These are phyloP conservation scores for Fusarium dlaminii DNA, from an alignment of 2,329 filamentous ascomycete species.

Conservation along the genomic window DNA sequence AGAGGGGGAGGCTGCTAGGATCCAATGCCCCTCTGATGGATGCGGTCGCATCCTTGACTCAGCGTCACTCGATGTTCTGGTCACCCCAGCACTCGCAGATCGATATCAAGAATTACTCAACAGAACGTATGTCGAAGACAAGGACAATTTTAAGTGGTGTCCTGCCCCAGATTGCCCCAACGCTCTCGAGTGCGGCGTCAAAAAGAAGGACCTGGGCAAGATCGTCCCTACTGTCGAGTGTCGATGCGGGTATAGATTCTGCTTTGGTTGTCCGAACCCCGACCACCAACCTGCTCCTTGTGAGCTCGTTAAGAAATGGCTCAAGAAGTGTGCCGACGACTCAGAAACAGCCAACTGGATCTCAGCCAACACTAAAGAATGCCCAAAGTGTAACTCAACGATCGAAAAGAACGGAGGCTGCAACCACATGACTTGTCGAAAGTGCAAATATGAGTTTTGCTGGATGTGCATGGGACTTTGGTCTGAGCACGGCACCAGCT, in stretches of 20 bases:
- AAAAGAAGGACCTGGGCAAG: constrained; percentile 84
- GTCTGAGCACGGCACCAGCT: constrained; percentile 98
- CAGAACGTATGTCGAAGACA: constrained; percentile 96
- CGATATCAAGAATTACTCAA: constrained; percentile 88
- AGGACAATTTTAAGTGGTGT: constrained; percentile 95
- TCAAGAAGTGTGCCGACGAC: constrained; percentile 98
- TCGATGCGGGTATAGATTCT: constrained; percentile 86
- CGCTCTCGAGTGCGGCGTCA: constrained; percentile 87
- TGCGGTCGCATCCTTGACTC: constrained; percentile 94
- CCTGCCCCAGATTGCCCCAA: constrained; percentile 97
- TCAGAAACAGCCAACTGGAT: constrained; percentile 99
- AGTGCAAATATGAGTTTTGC: constrained; percentile 96
- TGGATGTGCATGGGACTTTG: constrained; percentile 99
- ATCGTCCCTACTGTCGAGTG: constrained; percentile 93
- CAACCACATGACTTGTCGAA: constrained; percentile 97
- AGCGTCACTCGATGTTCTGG: constrained; percentile 82
- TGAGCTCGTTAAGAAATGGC: constrained; percentile 89
- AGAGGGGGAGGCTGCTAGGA: constrained; percentile 93
- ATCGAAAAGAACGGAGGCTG: constrained; percentile 99
- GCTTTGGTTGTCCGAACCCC: constrained; percentile 88
- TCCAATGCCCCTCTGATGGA: constrained; percentile 88
- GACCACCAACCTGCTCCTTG: constrained; percentile 97
- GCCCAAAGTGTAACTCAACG: constrained; percentile 92
- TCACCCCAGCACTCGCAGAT: constrained; percentile 62
- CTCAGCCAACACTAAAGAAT: constrained; percentile 98